Percentiles rank a stretch among this genome's conserved stretches.
Evolutionary conservation across 202 grass and related monocot genomes (phyloP).

Genomic region (Cymbopogon flexuosus): DNA sequence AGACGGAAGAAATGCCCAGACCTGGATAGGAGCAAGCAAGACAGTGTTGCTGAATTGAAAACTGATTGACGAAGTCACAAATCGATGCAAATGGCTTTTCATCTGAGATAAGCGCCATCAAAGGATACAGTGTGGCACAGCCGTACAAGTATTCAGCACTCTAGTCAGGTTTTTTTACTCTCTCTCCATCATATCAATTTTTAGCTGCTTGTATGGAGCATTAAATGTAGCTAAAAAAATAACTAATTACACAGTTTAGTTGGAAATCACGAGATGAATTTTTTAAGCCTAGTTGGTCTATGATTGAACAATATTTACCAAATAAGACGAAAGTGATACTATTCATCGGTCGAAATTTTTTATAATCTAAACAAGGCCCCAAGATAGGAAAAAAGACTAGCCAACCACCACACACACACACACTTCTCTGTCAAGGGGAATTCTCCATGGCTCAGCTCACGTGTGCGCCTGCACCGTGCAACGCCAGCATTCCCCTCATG

Average conservation of each 20-base stretch:
- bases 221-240: too few relatives aligned
- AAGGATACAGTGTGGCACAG: neutral
- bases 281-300: too few relatives aligned
- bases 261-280: too few relatives aligned
- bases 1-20: neutral
- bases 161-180: neutral
- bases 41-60: neutral
- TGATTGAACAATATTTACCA: too few relatives aligned
- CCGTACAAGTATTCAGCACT: neutral
- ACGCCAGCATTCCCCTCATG: conserved; percentile 60
- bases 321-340: too few relatives aligned
- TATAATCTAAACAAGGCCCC: too few relatives aligned
- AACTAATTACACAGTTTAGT: too few relatives aligned
- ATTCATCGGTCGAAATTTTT: too few relatives aligned
- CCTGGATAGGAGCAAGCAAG: neutral
- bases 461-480: conserved; percentile 48
- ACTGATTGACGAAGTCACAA: neutral
- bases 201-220: too few relatives aligned
- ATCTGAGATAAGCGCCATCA: neutral
- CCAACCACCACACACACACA: neutral
- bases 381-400: neutral
- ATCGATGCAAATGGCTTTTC: neutral
- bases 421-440: neutral
- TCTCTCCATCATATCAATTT: too few relatives aligned
- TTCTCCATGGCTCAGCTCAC: neutral